These are phyloP conservation scores for Colletotrichum lentis DNA, from an alignment of 2,329 filamentous ascomycete species.

Conservation along the genomic window DNA sequence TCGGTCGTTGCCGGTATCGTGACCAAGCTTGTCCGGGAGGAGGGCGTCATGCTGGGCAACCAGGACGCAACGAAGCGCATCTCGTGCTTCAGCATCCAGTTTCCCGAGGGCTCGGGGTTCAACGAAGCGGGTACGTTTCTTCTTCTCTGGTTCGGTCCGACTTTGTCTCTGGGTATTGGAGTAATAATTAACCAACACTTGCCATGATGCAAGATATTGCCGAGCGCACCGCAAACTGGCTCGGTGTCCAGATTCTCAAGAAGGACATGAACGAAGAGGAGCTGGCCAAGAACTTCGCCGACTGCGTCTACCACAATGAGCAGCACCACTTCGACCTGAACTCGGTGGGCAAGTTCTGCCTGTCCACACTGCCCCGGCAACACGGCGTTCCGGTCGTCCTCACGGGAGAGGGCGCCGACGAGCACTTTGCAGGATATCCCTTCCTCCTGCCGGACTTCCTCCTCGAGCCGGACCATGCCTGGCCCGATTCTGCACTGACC, in stretches of 20 bases:
- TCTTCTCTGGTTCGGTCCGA: no score
- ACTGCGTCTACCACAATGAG: conserved; percentile 46
- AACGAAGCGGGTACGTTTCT: conserved; percentile 55
- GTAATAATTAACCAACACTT: not conserved
- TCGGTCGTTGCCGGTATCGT: conserved; percentile 65
- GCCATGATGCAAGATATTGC: conserved; percentile 42
- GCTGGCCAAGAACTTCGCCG: conserved; percentile 45
- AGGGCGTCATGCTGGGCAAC: conserved; percentile 57
- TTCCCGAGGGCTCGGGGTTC: conserved; percentile 56
- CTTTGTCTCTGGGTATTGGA: no score
- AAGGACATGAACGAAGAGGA: conserved; percentile 43
- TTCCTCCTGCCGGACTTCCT: conserved; percentile 57
- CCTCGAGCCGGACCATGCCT: conserved; percentile 55
- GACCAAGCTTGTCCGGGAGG: conserved; percentile 57
- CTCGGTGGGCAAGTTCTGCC: conserved; percentile 58
- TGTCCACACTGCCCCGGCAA: conserved; percentile 55
- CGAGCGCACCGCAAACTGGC: conserved; percentile 46
- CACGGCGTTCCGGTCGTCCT: conserved; percentile 63
- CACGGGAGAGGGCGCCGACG: conserved; percentile 62
- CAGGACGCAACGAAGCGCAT: conserved; percentile 41
- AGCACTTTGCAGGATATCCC: conserved; percentile 63
- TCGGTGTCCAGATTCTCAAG: conserved; percentile 45
- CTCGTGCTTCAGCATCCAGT: conserved; percentile 59
- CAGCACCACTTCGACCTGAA: conserved; percentile 57
- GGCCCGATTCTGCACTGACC: conserved; percentile 40